Percentiles rank a stretch among this genome's conserved stretches.
Evolutionary conservation across 176 grass and related monocot species (phyloP).

Genomic region (Musa beccarii): DNA sequence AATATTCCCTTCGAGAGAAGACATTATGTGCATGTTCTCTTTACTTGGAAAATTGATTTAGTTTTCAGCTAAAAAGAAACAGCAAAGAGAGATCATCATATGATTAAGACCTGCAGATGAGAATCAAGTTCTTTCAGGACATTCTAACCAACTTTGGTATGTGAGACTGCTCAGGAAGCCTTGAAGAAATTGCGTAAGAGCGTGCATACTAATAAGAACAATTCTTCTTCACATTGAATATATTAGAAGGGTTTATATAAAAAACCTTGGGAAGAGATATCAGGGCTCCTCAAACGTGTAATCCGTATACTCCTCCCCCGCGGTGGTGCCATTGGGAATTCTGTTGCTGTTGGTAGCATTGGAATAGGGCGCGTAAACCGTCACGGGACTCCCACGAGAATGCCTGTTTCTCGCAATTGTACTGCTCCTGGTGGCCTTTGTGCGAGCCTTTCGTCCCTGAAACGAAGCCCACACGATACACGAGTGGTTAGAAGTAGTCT

Average conservation of each 20-base stretch:
- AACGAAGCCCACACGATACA: not conserved
- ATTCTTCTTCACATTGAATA: not conserved
- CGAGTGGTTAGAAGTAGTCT: not conserved
- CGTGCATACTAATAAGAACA: not conserved
- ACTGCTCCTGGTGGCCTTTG: slow-evolving; percentile 66
- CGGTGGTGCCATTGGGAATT: slow-evolving; percentile 31
- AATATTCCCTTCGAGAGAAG: not conserved
- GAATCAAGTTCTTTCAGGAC: not conserved
- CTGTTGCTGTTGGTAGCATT: slow-evolving; percentile 23
- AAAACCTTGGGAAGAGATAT: slow-evolving; percentile 11
- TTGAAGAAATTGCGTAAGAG: not conserved
- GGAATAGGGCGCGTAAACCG: slow-evolving; percentile 49
- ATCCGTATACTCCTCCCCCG: slow-evolving; percentile 37
- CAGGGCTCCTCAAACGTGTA: slow-evolving; percentile 36
- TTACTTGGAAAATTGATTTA: not conserved
- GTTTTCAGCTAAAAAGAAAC: not conserved
- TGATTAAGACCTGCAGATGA: not conserved
- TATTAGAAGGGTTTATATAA: not conserved
- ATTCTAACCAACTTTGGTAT: not conserved
- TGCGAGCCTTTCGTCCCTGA: slow-evolving; percentile 74
- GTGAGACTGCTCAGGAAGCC: not conserved
- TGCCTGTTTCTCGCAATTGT: slow-evolving; percentile 50
- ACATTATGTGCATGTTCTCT: not conserved
- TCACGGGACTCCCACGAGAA: slow-evolving; percentile 36
- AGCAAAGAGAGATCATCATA: not conserved